Conservation (phyloP, 768 basidiomycete genomes). For the Leccinum olivaceopallidum region DNA sequence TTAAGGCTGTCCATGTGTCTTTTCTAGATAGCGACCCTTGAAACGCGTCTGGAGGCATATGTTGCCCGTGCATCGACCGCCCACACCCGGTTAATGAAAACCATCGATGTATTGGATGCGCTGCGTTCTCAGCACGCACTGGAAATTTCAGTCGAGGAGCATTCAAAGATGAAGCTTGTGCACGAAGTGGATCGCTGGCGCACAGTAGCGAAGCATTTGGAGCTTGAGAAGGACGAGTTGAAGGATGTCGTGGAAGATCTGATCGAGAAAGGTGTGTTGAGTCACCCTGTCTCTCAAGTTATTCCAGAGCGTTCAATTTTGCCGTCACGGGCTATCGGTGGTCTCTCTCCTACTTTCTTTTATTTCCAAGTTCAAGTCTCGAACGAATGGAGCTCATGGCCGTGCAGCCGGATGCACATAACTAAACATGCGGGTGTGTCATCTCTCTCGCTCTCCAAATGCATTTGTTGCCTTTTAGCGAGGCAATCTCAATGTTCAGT, state of each 20-base stretch:
- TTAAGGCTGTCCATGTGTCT: background rate
- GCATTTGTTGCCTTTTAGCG: conserved; percentile 15
- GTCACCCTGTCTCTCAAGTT: background rate
- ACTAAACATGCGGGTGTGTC: conserved; percentile 45
- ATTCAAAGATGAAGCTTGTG: conserved; percentile 37
- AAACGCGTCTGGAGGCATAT: conserved; percentile 37
- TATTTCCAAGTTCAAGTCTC: conserved; percentile 42
- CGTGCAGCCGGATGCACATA: conserved; percentile 44
- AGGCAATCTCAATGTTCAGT: conserved; percentile 24
- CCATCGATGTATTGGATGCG: conserved; percentile 51
- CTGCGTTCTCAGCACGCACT: conserved; percentile 38
- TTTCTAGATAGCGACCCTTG: conserved; percentile 31
- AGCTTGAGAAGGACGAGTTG: conserved; percentile 54
- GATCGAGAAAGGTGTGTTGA: conserved; percentile 57
- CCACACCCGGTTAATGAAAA: conserved; percentile 48
- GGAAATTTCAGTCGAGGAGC: conserved; percentile 39
- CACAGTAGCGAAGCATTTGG: conserved; percentile 33
- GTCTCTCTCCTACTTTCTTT: background rate
- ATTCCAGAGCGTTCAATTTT: conserved; percentile 1
- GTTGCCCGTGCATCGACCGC: conserved; percentile 42
- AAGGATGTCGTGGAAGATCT: conserved; percentile 52
- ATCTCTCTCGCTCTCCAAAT: conserved; percentile 5
- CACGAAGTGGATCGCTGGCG: conserved; percentile 39
- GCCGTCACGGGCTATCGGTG: background rate
- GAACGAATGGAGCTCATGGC: conserved; percentile 47